Percentiles rank a stretch among this genome's conserved stretches.
phyloP scores from a whole-genome alignment of 1,284 basidiomycete genomes.

The Ustilago tritici region DNA sequence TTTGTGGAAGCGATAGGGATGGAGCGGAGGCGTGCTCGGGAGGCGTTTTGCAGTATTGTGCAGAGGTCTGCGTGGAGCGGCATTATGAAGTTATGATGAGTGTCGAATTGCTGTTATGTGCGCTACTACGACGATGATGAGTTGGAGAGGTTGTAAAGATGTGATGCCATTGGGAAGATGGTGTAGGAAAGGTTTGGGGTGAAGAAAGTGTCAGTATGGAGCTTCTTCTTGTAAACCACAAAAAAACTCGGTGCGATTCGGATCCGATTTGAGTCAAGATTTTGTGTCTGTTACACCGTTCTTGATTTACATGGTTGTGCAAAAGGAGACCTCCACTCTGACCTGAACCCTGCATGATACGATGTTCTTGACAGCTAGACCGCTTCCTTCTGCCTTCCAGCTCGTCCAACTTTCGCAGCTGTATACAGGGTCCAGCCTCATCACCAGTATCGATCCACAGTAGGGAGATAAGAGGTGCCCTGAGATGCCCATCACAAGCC shows the following conservation, averaged over 20 bases:
- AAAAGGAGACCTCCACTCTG: conserved; percentile 2
- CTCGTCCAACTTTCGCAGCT: not conserved
- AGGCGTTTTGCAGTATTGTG: conserved; percentile 86
- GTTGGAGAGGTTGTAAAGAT: not conserved
- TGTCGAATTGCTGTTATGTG: not conserved
- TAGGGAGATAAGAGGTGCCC: not conserved
- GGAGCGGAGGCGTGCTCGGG: conserved; percentile 80
- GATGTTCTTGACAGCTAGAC: not conserved
- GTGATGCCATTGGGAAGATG: not conserved
- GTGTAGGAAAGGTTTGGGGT: not conserved
- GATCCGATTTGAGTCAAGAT: conserved; percentile 14
- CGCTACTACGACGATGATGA: not conserved
- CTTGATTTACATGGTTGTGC: not conserved
- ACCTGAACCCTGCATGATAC: not conserved
- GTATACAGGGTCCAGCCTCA: not conserved
- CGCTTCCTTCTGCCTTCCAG: not conserved
- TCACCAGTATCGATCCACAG: not conserved
- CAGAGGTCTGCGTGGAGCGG: conserved; percentile 79
- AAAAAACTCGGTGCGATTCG: conserved; percentile 33
- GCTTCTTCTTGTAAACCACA: conserved; percentile 30
- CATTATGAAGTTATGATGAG: conserved; percentile 41
- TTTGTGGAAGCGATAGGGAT: conserved; percentile 81
- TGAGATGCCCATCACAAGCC: not conserved
- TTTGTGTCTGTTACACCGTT: not conserved
- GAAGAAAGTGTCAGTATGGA: not conserved